Percentiles rank a stretch among this genome's conserved stretches.
Evolutionary conservation across 768 basidiomycete species (phyloP).

Genomic region (Boletellus ananas): DNA sequence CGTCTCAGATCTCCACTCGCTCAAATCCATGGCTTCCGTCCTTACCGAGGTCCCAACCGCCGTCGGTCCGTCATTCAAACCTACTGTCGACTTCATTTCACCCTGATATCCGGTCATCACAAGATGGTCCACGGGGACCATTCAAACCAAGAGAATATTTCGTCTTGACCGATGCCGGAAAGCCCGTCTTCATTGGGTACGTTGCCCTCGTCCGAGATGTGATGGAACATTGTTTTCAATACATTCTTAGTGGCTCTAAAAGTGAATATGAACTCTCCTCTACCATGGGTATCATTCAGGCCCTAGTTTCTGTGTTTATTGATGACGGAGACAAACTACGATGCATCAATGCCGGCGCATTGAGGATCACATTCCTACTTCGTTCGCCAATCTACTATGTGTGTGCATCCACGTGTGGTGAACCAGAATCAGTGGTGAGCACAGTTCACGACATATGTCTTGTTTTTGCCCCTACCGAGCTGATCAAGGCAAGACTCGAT

Average conservation of each 20-base stretch:
- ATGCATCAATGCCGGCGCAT: slow-evolving; percentile 78
- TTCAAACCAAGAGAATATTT: slow-evolving; percentile 76
- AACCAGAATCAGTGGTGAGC: slow-evolving; percentile 93
- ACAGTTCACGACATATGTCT: not conserved
- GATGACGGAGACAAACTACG: slow-evolving; percentile 86
- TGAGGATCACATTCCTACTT: slow-evolving; percentile 81
- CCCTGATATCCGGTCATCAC: slow-evolving; percentile 1
- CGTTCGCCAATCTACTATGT: slow-evolving; percentile 89
- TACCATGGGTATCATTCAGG: slow-evolving; percentile 90
- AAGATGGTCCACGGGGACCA: slow-evolving; percentile 16
- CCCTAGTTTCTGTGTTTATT: slow-evolving; percentile 91
- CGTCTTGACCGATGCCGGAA: slow-evolving; percentile 91
- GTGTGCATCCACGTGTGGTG: slow-evolving; percentile 88
- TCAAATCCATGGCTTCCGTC: slow-evolving; percentile 17
- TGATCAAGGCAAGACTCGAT: slow-evolving; percentile 77
- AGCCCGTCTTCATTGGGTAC: slow-evolving; percentile 93
- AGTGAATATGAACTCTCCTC: slow-evolving; percentile 65
- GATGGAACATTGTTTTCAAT: not conserved
- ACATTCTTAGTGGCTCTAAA: slow-evolving; percentile 42
- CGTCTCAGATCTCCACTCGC: slow-evolving; percentile 10
- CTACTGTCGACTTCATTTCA: not conserved
- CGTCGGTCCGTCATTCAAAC: slow-evolving; percentile 16
- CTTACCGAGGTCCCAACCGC: slow-evolving; percentile 34
- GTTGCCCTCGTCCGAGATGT: slow-evolving; percentile 8
- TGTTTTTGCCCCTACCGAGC: slow-evolving; percentile 24